Percentiles rank a stretch among this genome's conserved stretches.
These are phyloP conservation scores for Akanthomyces lecanii DNA, from an alignment of 2,329 filamentous ascomycete species.

Conservation along the genomic window DNA sequence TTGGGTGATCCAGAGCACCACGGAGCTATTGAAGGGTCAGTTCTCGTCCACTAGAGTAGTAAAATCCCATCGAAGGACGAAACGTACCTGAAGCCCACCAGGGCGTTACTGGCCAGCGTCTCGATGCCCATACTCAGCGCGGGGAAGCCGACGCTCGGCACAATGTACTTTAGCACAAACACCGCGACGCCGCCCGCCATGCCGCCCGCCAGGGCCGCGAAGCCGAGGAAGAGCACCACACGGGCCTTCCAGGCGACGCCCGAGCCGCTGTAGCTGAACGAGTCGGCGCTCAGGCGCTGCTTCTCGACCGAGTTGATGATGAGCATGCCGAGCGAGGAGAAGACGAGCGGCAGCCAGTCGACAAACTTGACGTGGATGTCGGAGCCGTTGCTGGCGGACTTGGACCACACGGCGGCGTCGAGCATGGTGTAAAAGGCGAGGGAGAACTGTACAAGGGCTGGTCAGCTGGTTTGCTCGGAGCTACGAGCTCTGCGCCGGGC, in stretches of 20 bases:
- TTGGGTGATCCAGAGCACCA: slow-evolving; percentile 65
- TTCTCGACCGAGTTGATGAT: slow-evolving; percentile 70
- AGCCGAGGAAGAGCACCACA: slow-evolving; percentile 63
- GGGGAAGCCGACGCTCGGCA: slow-evolving; percentile 54
- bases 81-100: slow-evolving; percentile 57
- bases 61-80: not conserved
- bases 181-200: slow-evolving; percentile 68
- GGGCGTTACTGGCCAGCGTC: slow-evolving; percentile 61
- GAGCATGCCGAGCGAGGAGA: slow-evolving; percentile 63
- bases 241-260: slow-evolving; percentile 66
- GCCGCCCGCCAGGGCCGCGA: slow-evolving; percentile 60
- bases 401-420: slow-evolving; percentile 64
- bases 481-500: slow-evolving; percentile 9
- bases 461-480: not conserved
- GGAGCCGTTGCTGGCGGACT: slow-evolving; percentile 55
- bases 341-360: slow-evolving; percentile 67
- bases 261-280: slow-evolving; percentile 57
- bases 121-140: slow-evolving; percentile 61
- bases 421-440: slow-evolving; percentile 66
- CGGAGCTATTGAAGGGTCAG: slow-evolving; percentile 40
- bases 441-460: slow-evolving; percentile 49
- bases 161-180: slow-evolving; percentile 61
- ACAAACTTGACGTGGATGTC: slow-evolving; percentile 60
- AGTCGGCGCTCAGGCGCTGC: slow-evolving; percentile 59
- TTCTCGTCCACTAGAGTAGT: not conserved